A percentile compares a stretch with the other conserved stretches of the same genome.
These are phyloP conservation scores for Fusarium xyrophilum DNA, from an alignment of 2,329 filamentous ascomycete genomes.

Conservation along the genomic window DNA sequence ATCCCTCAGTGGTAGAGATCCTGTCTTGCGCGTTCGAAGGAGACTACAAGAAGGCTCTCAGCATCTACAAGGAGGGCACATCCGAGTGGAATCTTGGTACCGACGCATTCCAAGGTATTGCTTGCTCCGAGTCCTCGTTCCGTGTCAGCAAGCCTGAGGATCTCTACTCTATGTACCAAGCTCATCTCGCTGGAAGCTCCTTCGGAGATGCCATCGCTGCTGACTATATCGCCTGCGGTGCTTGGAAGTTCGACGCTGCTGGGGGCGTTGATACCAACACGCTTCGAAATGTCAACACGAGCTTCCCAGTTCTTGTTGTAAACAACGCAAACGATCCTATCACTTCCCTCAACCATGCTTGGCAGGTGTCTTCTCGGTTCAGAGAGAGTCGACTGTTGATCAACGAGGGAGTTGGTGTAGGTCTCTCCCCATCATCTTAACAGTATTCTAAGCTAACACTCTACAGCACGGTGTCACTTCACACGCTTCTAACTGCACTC, in stretches of 20 bases:
- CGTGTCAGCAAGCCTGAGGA: slow-evolving; percentile 17
- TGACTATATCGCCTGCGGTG: slow-evolving; percentile 7
- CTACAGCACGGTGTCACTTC: slow-evolving; percentile 23
- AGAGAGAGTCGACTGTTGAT: slow-evolving; percentile 29
- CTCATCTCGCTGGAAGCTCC: slow-evolving; percentile 16
- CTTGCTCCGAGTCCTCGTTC: slow-evolving; percentile 24
- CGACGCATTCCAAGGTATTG: slow-evolving; percentile 18
- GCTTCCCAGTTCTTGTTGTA: slow-evolving; percentile 25
- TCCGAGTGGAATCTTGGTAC: slow-evolving; percentile 25
- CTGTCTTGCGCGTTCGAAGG: slow-evolving; percentile 6
- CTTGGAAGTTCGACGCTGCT: slow-evolving; percentile 27
- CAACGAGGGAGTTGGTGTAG: slow-evolving; percentile 35
- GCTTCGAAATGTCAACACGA: slow-evolving; percentile 30
- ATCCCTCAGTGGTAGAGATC: slow-evolving; percentile 4
- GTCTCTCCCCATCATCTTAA: not conserved
- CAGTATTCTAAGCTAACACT: not conserved
- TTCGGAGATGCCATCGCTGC: slow-evolving; percentile 22
- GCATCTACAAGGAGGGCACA: not conserved
- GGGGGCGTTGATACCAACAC: slow-evolving; percentile 21
- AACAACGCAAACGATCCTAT: slow-evolving; percentile 35
- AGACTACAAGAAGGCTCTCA: slow-evolving; percentile 15
- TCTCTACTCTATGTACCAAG: slow-evolving; percentile 12
- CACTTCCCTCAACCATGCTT: slow-evolving; percentile 25
- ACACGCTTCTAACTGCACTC: slow-evolving; percentile 19
- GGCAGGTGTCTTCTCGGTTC: slow-evolving; percentile 25